phyloP scores from a whole-genome alignment of 805 yeast species.

The Dipodascus albidus region DNA sequence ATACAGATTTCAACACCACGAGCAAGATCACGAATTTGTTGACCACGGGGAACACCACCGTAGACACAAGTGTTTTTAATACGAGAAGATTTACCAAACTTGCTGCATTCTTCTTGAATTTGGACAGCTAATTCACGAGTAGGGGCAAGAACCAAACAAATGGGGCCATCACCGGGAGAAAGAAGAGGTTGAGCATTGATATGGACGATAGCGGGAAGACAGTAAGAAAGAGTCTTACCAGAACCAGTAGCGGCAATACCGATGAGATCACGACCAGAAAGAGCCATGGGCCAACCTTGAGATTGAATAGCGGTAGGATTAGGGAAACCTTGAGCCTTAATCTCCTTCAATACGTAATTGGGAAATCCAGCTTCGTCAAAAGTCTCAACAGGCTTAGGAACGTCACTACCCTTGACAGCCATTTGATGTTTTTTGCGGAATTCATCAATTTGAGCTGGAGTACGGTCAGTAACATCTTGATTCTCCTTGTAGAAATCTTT shows the following conservation, averaged over 20 bases:
- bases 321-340: slow-evolving; percentile 84
- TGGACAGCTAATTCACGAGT: slow-evolving; percentile 98
- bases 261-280: slow-evolving; percentile 96
- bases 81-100: slow-evolving; percentile 84
- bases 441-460: slow-evolving; percentile 55
- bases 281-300: slow-evolving; percentile 99
- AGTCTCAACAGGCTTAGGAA: slow-evolving; percentile 86
- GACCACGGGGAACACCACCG: slow-evolving; percentile 99
- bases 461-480: slow-evolving; percentile 62
- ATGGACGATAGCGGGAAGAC: slow-evolving; percentile 94
- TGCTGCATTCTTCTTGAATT: slow-evolving; percentile 91
- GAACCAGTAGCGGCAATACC: slow-evolving; percentile 99
- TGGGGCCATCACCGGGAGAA: slow-evolving; percentile 93
- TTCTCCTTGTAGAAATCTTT: slow-evolving; percentile 90
- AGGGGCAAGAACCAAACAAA: slow-evolving; percentile 91
- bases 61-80: slow-evolving; percentile 90
- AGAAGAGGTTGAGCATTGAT: slow-evolving; percentile 96
- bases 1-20: slow-evolving; percentile 94
- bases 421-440: slow-evolving; percentile 81
- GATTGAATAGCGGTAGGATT: slow-evolving; percentile 95
- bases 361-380: slow-evolving; percentile 99
- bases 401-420: slow-evolving; percentile 71
- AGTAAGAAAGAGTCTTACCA: slow-evolving; percentile 95
- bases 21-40: slow-evolving; percentile 89
- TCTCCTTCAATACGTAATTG: slow-evolving; percentile 79